These are phyloP conservation scores for Salix dunnii DNA, from an alignment of 345 rosid species.

Conservation along the genomic window DNA sequence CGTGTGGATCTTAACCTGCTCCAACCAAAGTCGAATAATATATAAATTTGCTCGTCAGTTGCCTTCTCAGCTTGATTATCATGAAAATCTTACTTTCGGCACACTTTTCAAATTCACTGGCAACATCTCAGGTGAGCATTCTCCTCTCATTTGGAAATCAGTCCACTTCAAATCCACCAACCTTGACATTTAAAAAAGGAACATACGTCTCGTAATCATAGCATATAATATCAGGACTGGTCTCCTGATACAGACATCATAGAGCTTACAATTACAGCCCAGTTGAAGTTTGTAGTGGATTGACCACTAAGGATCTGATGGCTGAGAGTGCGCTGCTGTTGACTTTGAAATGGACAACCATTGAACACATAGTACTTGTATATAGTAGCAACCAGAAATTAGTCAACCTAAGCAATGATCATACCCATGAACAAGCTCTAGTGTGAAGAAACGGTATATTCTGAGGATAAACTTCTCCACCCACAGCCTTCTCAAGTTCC, in stretches of 20 bases:
- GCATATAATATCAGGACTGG: no score
- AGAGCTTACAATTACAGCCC: no score
- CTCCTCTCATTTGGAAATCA: no score
- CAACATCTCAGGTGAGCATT: no score
- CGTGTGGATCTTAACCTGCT: background rate
- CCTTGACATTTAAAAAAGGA: no score
- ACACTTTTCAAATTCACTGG: no score
- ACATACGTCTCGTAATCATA: background rate
- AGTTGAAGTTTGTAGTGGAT: background rate
- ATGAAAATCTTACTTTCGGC: no score
- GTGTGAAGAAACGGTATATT: constrained; percentile 13
- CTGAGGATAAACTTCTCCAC: constrained; percentile 21
- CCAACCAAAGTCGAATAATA: background rate
- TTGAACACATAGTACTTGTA: background rate
- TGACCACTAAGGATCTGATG: background rate
- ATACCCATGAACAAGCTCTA: background rate
- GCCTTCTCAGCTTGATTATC: no score
- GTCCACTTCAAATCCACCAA: no score
- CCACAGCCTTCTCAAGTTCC: background rate
- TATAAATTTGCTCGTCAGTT: no score
- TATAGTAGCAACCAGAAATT: background rate
- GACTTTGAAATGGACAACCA: background rate
- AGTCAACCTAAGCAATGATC: background rate
- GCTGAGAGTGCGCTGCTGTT: background rate
- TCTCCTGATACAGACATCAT: no score